Base-by-base conservation (phyloP, 2,329 filamentous ascomycete genomes). In the Myriosclerotinia curreyana region DNA sequence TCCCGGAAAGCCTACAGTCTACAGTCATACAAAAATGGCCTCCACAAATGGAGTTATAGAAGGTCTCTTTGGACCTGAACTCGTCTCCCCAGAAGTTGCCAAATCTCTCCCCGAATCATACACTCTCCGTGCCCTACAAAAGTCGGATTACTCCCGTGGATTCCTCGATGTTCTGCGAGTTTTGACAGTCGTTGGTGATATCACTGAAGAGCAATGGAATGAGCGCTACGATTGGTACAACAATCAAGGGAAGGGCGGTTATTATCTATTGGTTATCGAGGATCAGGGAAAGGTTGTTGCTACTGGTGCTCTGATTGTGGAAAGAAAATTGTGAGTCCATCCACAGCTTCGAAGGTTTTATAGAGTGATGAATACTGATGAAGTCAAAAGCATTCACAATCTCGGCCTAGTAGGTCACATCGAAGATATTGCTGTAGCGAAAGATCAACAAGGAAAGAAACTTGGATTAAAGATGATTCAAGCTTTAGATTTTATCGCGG, bases 391-490 rank as follows among this genome's bases (percentile, higher is more conserved):
- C 76, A 93, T 95, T 71, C 91, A 94, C 76, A 86, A 85, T 71
- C 83, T 95, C 52, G 91, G 91, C 59, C 80, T 88, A 28, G 94
- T 97, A 34, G 95, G 94, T 15, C 95, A 98, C 78, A 97, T 98
- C 77, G 95, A 98, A 77, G 95, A 99, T 76, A 97, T 99, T 75
- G 93, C 94, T 22, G 93, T 99, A 46, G 87, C 91, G 69, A 92
- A 93, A 79, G 91, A 96, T 72, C 92, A 98, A 79, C 95, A 98
- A 78, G 95, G 95, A 71, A 97, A 98, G 85, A 97, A 96, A 80
- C 82, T 98, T 51, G 95, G 95, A 5, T 80, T 97, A 74, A 85
- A 92, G 70, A 89, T 98, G 70, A 98, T 98, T 73, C 91, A 98
- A 79, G 92, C 94, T 9, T 83, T 99, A 74, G 93, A 98, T 78